Evolutionary conservation across 306 rosid species (phyloP), one percentile per base, ranked within the genome.

Genomic region (Hippophae rhamnoides): DNA sequence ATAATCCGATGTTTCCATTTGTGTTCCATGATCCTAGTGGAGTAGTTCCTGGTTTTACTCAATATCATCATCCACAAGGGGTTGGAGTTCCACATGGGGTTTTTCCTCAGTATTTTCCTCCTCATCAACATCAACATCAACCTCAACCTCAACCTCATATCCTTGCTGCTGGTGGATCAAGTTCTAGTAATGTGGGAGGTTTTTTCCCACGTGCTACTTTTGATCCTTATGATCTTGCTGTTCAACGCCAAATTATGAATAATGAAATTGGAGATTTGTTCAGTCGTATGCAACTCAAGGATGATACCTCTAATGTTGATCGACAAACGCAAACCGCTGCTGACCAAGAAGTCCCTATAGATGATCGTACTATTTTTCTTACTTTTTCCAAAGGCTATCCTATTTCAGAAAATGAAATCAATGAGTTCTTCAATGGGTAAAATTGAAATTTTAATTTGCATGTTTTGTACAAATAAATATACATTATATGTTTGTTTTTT

Each of bases 321-420:
- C 12, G 8, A 7, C 40, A 57, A 12, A 2, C 26, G 1, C 7
- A 10, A 10, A 48, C 8, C 2, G 8, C n/a, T 11, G 9, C 12
- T 5, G 47, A 42, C 6, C 57, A 7, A 31, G 58, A 5, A 3
- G 72, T 64, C 7, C 55, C 77, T 2, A 12, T 54, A 0, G 71
- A 75, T 48, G 82, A 78, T 18, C 75, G 90, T 71, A 81, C 83
- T 3, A 69, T 84, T 11, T 78, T 81, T 50, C 45, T 84, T 25
- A 81, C 86, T 8, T 84, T 84, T 60, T 81, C 86, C 1, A 73
- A 69, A 69, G 90, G 86, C 0, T 81, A 80, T 60, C 90, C 84
- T 41, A 57, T 78, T 43, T 65, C 77, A 0, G 73, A 80, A 57
- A 0, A 4, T 10, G 90, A 84, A 64, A 10, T 84, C 3, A 62